A percentile compares a stretch with the other conserved stretches of the same genome.
phyloP scores from a whole-genome alignment of 345 rosid species.

The Dovyalis caffra region DNA sequence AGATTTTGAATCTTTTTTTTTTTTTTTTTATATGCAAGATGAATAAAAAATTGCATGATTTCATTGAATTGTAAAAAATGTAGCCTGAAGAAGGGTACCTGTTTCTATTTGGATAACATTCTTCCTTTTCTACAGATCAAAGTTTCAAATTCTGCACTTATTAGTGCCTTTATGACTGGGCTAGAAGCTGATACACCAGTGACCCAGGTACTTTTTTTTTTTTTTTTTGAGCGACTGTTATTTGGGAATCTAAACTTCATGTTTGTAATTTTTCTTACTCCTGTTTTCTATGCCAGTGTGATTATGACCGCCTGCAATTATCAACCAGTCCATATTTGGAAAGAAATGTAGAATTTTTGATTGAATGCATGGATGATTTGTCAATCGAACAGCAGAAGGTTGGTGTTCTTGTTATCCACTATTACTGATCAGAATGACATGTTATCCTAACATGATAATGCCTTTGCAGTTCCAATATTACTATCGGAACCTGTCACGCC shows the following conservation, averaged over 20 bases:
- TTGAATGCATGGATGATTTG: conserved; percentile 97
- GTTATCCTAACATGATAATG: conserved; percentile 5
- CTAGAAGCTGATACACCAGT: conserved; percentile 88
- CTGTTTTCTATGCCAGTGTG: conserved; percentile 50
- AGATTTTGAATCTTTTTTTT: conserved; percentile 30
- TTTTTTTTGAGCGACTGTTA: neutral
- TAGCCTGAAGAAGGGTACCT: neutral
- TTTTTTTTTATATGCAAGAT: neutral
- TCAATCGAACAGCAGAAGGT: conserved; percentile 94
- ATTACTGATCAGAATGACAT: neutral
- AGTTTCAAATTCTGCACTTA: conserved; percentile 96
- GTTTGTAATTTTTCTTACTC: neutral
- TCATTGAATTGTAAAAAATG: neutral
- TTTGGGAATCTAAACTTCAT: neutral
- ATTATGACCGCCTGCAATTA: conserved; percentile 85
- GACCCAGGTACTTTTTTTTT: conserved; percentile 56
- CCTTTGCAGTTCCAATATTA: conserved; percentile 78
- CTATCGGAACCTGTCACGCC: conserved; percentile 81
- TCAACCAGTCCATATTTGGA: conserved; percentile 80
- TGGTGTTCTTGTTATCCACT: conserved; percentile 16
- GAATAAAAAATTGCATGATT: neutral
- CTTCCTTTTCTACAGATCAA: conserved; percentile 60
- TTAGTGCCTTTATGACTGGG: conserved; percentile 96
- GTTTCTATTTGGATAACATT: neutral
- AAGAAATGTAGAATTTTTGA: conserved; percentile 92